phyloP scores from a whole-genome alignment of 225 moss, liverwort and hornwort species.

The Pseudoscleropodium purum region DNA sequence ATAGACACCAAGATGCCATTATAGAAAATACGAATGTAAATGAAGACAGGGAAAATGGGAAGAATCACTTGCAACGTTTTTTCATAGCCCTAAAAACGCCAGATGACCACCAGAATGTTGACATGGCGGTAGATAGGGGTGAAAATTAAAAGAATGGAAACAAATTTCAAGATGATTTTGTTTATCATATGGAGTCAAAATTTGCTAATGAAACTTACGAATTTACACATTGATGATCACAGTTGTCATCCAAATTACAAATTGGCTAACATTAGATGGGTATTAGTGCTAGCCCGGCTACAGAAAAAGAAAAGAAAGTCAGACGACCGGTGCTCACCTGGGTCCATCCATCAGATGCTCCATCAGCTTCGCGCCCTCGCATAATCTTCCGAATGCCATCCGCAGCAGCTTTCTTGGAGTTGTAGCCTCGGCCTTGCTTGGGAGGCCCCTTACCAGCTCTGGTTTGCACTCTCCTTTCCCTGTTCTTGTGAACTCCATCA shows the following conservation, averaged over 20 bases:
- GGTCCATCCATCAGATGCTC: slow-evolving; percentile 61
- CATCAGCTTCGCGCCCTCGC: slow-evolving; percentile 52
- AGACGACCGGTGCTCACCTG: slow-evolving; percentile 23
- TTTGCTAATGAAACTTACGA: not conserved
- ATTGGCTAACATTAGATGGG: not conserved
- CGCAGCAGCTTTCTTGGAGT: slow-evolving; percentile 67
- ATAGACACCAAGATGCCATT: not conserved
- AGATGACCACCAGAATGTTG: not conserved
- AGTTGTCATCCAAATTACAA: not conserved
- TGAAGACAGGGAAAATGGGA: not conserved
- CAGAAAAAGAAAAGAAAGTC: not conserved
- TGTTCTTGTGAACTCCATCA: not conserved
- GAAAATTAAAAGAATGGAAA: not conserved
- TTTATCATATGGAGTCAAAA: not conserved
- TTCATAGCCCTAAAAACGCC: not conserved
- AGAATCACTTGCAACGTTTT: not conserved
- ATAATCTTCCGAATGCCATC: slow-evolving; percentile 65
- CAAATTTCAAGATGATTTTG: not conserved
- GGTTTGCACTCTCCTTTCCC: slow-evolving; percentile 4
- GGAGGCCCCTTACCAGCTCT: slow-evolving; percentile 65
- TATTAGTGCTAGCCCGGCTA: not conserved
- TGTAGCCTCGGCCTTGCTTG: slow-evolving; percentile 74
- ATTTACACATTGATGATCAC: not conserved
- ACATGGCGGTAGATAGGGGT: not conserved
- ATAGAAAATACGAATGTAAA: not conserved